phyloP scores from a whole-genome alignment of 305 asterid genomes.

The Fraxinus angustifolia region DNA sequence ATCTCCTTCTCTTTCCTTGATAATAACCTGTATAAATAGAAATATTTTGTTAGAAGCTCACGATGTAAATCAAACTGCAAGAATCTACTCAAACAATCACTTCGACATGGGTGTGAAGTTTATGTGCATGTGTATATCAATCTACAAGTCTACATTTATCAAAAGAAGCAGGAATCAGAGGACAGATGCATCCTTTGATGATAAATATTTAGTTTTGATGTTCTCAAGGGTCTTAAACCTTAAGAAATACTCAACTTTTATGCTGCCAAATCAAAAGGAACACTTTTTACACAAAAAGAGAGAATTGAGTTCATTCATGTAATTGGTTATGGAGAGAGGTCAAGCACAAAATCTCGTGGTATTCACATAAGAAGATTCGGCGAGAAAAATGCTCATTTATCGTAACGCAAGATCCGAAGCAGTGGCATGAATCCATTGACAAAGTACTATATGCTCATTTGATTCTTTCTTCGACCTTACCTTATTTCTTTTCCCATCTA shows the following conservation, averaged over 20 bases:
- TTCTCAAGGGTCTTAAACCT: background rate
- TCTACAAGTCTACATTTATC: conserved; percentile 1
- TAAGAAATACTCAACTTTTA: background rate
- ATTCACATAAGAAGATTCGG: background rate
- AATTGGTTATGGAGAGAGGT: background rate
- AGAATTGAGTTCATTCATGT: background rate
- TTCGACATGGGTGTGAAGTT: background rate
- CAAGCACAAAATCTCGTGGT: background rate
- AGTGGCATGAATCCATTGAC: background rate
- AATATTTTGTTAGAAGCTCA: background rate
- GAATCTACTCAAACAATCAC: conserved; percentile 6
- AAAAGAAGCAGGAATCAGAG: background rate
- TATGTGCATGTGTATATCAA: background rate
- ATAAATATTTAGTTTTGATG: background rate
- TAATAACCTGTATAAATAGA: conserved; percentile 48
- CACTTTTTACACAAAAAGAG: background rate
- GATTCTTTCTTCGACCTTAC: background rate
- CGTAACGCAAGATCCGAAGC: background rate
- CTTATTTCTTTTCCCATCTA: background rate
- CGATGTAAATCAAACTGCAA: background rate
- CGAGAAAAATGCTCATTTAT: background rate
- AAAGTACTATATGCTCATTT: background rate
- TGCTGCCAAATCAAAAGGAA: background rate
- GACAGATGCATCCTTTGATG: background rate
- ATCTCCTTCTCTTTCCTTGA: conserved; percentile 82